Evolutionary conservation across 177 flowering plant species (phyloP), one percentile per base, ranked within the genome.

Genomic region (Vitis hybrid): DNA sequence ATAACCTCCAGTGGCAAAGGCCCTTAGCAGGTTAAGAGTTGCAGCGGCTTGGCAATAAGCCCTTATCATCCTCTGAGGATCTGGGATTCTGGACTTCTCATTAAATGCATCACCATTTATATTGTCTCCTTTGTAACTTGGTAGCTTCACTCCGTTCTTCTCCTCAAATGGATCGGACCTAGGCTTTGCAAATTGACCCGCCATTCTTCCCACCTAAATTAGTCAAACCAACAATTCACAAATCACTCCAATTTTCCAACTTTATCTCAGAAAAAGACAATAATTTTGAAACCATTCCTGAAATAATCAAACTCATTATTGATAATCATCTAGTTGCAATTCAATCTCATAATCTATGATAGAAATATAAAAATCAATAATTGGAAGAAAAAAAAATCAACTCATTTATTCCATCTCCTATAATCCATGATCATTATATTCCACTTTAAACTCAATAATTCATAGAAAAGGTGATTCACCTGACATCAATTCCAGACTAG

Each of bases 1-100:
- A 49, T 86, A 86, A 2, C 90, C 90, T 60, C 88, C 90, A 7
- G 88, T 86, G 65, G 88, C 90, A 49, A 86, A 86, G 56, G 90
- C 74, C 66, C 90, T 72, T 14, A 86, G 80, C 59, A 86, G 85
- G 62, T 86, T 86, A 11, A 86, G 73, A 69, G 89, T 86, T 2
- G 86, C 83, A 0, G 85, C 83, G 55, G 89, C 49, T 51, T 86
- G 89, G 67, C 75, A 74, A 55, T 86, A 86, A 60, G 89, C 89
- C 69, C 87, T 80, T 2, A 82, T 79, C 83, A 86, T 55, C 73
- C 89, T 79, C 11, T 86, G 67, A 3, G 89, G 89, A 53, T 86
- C 87, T 2, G 89, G 89, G 71, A 76, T 73, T 77, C 89, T 84
- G 3, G 87, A 80, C 59, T 86, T 84, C 74, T 82, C 84, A 72